Evolutionary conservation across 2,329 filamentous ascomycete genomes (phyloP).

Genomic region (Apiospora aurea): DNA sequence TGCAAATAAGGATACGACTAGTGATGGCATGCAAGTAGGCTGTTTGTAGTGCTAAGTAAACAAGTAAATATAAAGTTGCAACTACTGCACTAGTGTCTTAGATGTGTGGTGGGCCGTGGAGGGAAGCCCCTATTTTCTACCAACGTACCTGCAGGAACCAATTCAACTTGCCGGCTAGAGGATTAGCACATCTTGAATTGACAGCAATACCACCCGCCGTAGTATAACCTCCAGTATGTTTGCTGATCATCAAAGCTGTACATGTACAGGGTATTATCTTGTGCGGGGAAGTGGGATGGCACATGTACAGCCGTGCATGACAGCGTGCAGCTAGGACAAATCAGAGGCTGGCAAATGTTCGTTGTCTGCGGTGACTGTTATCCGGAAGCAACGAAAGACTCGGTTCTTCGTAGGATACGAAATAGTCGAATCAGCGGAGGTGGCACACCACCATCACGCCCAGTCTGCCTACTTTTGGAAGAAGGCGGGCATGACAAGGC

Average conservation of each 20-base stretch:
- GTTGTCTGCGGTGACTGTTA: not conserved
- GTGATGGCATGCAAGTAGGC: too few relatives aligned
- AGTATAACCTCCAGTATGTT: not conserved
- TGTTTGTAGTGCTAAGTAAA: not conserved
- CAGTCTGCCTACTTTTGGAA: not conserved
- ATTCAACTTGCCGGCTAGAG: not conserved
- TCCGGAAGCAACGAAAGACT: not conserved
- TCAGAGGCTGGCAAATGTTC: not conserved
- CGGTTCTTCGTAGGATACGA: not conserved
- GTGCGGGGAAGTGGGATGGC: constrained; percentile 17
- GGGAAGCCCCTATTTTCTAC: not conserved
- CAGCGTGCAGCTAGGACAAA: not conserved
- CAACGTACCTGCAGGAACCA: not conserved
- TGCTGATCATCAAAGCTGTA: not conserved
- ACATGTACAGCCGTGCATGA: not conserved
- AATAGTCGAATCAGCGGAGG: not conserved
- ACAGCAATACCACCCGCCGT: not conserved
- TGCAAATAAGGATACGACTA: too few relatives aligned
- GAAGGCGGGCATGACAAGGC: not conserved
- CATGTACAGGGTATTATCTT: too few relatives aligned
- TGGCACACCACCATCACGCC: not conserved
- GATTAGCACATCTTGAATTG: not conserved
- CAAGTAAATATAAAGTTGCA: not conserved
- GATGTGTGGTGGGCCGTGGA: not conserved
- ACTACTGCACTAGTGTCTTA: not conserved